Percentiles rank a stretch among this genome's conserved stretches.
These are phyloP conservation scores for Calcarisporium arbuscula DNA, from an alignment of 2,329 filamentous ascomycete species.

Conservation along the genomic window DNA sequence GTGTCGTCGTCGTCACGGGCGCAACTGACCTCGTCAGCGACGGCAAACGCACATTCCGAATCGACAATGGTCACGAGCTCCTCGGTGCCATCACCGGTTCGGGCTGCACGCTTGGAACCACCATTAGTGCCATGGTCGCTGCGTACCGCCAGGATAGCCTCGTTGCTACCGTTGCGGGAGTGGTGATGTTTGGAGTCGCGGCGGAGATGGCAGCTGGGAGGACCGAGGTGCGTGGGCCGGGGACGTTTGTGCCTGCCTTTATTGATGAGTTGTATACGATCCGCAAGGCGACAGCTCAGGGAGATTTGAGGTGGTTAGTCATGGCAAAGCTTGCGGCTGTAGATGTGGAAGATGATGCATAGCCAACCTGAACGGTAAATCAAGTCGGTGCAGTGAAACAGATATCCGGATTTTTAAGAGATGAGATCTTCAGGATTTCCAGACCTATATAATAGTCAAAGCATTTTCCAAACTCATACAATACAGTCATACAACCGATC, in stretches of 20 bases:
- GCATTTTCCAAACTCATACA: not conserved
- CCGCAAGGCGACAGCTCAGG: slow-evolving; percentile 39
- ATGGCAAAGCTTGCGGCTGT: slow-evolving; percentile 42
- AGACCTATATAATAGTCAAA: too few relatives aligned
- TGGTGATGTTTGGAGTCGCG: slow-evolving; percentile 70
- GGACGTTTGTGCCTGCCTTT: slow-evolving; percentile 80
- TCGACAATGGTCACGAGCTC: slow-evolving; percentile 71
- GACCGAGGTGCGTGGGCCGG: slow-evolving; percentile 66
- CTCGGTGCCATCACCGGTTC: slow-evolving; percentile 69
- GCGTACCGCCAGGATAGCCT: slow-evolving; percentile 53
- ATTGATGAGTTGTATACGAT: slow-evolving; percentile 61
- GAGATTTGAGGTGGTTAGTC: slow-evolving; percentile 45
- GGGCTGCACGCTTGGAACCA: slow-evolving; percentile 80
- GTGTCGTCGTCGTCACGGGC: slow-evolving; percentile 80
- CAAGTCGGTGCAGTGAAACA: too few relatives aligned
- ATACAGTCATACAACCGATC: not conserved
- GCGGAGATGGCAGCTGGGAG: slow-evolving; percentile 64
- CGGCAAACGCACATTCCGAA: slow-evolving; percentile 57
- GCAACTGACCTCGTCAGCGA: slow-evolving; percentile 71
- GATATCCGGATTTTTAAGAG: too few relatives aligned
- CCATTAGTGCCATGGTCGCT: slow-evolving; percentile 69
- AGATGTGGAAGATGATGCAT: slow-evolving; percentile 11
- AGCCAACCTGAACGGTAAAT: too few relatives aligned
- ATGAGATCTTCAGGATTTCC: too few relatives aligned
- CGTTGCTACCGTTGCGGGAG: slow-evolving; percentile 63